phyloP scores from a whole-genome alignment of 768 basidiomycete genomes.

The Agrocybe pediades region DNA sequence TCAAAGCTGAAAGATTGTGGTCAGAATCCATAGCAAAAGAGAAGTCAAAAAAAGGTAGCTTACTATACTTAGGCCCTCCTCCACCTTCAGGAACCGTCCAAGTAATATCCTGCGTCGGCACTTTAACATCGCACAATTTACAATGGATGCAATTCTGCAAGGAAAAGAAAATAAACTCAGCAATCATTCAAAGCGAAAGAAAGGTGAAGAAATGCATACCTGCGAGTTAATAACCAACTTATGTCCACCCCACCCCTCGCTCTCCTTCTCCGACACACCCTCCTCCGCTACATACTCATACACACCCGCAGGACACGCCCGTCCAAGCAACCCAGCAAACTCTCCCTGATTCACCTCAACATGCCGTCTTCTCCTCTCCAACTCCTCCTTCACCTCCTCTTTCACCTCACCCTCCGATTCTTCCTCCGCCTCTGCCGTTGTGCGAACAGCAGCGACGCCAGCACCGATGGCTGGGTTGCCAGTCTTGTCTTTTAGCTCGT shows the following conservation, averaged over 20 bases:
- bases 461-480: conserved; percentile 31
- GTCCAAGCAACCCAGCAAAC: conserved; percentile 86
- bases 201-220: too few species aligned
- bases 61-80: conserved; percentile 96
- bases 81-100: conserved; percentile 98
- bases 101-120: conserved; percentile 93
- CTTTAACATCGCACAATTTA: conserved; percentile 96
- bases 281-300: conserved; percentile 87
- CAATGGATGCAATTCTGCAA: conserved; percentile 88
- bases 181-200: not conserved
- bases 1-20: too few species aligned
- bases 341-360: conserved; percentile 73
- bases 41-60: too few species aligned
- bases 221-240: conserved; percentile 97
- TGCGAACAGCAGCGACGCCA: conserved; percentile 26
- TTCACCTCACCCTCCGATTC: conserved; percentile 19
- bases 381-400: conserved; percentile 39
- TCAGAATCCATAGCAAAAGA: too few species aligned
- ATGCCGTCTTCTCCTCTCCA: conserved; percentile 56
- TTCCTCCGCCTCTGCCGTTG: conserved; percentile 26
- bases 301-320: conserved; percentile 92
- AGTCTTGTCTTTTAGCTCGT: conserved; percentile 15
- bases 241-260: conserved; percentile 74
- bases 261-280: conserved; percentile 23
- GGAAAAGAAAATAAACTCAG: conserved; percentile 8